Conservation (phyloP, 257 asterid genomes). For the Nicotiana tabacum region DNA sequence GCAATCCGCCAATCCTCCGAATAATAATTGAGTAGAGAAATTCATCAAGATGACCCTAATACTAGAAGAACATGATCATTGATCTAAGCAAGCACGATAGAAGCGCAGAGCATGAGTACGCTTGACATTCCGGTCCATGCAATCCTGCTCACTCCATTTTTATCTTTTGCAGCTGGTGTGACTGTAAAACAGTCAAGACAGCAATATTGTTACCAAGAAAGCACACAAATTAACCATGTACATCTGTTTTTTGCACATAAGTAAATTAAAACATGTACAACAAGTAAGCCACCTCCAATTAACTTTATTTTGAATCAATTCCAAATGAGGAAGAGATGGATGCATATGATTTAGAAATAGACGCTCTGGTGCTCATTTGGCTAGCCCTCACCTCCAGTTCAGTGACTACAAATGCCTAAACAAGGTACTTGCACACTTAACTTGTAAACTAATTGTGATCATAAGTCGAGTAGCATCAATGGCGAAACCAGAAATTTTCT, state of each 20-base stretch:
- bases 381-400: background rate
- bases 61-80: background rate
- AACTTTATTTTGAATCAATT: background rate
- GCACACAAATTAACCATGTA: background rate
- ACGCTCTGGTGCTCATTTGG: background rate
- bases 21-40: background rate
- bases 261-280: background rate
- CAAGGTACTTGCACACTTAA: background rate
- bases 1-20: background rate
- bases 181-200: constrained; percentile 19
- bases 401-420: background rate
- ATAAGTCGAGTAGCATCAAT: background rate
- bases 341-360: background rate
- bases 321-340: background rate
- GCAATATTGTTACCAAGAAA: background rate
- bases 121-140: constrained; percentile 42
- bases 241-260: too few relatives aligned
- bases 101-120: constrained; percentile 34
- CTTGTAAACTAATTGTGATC: background rate
- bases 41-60: background rate
- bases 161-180: constrained; percentile 20
- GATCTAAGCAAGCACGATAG: constrained; percentile 35
- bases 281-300: background rate
- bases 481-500: too few relatives aligned
- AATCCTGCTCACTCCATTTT: constrained; percentile 28